Evolutionary conservation across 2,329 filamentous ascomycete genomes (phyloP).

Genomic region (Aspergillus sojae): DNA sequence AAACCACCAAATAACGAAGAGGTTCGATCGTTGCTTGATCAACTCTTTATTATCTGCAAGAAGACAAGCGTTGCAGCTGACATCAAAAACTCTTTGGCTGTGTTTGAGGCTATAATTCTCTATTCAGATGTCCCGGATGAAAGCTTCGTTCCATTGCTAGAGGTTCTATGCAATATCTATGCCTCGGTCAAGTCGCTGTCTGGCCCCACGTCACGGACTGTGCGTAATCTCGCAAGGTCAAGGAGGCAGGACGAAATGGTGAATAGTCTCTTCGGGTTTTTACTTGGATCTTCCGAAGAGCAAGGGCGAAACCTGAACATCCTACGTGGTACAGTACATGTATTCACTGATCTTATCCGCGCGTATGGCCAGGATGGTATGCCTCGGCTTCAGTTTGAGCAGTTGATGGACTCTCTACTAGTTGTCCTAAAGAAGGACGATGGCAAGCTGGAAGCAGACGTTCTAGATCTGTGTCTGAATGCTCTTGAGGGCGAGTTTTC

Average conservation of each 20-base stretch:
- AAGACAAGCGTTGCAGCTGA: conserved; percentile 45
- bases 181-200: conserved; percentile 47
- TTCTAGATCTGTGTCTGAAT: conserved; percentile 44
- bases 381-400: conserved; percentile 40
- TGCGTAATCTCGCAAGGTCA: conserved; percentile 46
- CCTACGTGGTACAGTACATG: conserved; percentile 43
- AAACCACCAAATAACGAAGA: conserved; percentile 39
- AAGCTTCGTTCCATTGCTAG: conserved; percentile 41
- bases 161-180: conserved; percentile 49
- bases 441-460: conserved; percentile 42
- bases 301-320: conserved; percentile 43
- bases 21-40: conserved; percentile 38
- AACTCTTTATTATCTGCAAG: conserved; percentile 44
- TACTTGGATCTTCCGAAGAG: conserved; percentile 37
- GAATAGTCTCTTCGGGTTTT: conserved; percentile 38
- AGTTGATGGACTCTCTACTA: conserved; percentile 39
- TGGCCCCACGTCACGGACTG: conserved; percentile 45
- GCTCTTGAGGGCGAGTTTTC: conserved; percentile 43
- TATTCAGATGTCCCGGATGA: conserved; percentile 43
- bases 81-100: conserved; percentile 45
- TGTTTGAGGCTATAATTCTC: conserved; percentile 47
- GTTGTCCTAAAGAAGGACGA: conserved; percentile 40
- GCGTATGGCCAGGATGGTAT: conserved; percentile 44
- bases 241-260: conserved; percentile 43
- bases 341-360: conserved; percentile 44